Percentiles rank a stretch among this genome's conserved stretches.
phyloP scores from a whole-genome alignment of 148 eudicot genomes.

The Rhododendron williamsianum region DNA sequence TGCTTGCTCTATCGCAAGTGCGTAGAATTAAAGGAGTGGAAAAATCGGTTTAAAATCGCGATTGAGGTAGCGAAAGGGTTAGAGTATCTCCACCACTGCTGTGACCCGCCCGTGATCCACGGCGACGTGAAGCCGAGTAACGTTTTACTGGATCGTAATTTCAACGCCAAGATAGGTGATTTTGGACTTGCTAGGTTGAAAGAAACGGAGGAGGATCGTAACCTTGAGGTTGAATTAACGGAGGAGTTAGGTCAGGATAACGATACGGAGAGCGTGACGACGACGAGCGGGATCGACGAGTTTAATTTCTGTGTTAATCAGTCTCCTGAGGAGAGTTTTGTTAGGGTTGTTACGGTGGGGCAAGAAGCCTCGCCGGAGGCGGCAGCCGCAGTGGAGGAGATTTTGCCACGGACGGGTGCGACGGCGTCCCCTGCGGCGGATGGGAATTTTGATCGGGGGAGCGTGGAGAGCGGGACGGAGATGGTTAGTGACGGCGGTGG shows the following conservation, averaged over 20 bases:
- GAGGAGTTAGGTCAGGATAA: conserved; percentile 49
- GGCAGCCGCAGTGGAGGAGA: conserved; percentile 15
- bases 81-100: conserved; percentile 62
- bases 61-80: conserved; percentile 66
- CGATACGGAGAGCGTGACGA: conserved; percentile 71
- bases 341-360: conserved; percentile 29
- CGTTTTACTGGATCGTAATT: conserved; percentile 52
- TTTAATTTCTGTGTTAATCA: conserved; percentile 36
- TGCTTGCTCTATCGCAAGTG: conserved; percentile 56
- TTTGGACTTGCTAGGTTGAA: conserved; percentile 83
- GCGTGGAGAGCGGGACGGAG: conserved; percentile 29
- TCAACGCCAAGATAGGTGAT: conserved; percentile 76
- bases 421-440: conserved; percentile 28
- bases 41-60: conserved; percentile 40
- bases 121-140: conserved; percentile 98
- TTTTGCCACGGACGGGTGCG: not conserved
- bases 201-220: conserved; percentile 20
- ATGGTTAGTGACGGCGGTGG: conserved; percentile 8
- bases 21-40: conserved; percentile 53
- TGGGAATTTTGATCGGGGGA: conserved; percentile 34
- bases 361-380: conserved; percentile 62
- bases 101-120: conserved; percentile 74
- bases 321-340: conserved; percentile 50
- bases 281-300: conserved; percentile 52
- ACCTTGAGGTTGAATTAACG: conserved; percentile 18